Evolutionary conservation across 176 grass and related monocot genomes (phyloP).

Genomic region (Cenchrus purpureus): DNA sequence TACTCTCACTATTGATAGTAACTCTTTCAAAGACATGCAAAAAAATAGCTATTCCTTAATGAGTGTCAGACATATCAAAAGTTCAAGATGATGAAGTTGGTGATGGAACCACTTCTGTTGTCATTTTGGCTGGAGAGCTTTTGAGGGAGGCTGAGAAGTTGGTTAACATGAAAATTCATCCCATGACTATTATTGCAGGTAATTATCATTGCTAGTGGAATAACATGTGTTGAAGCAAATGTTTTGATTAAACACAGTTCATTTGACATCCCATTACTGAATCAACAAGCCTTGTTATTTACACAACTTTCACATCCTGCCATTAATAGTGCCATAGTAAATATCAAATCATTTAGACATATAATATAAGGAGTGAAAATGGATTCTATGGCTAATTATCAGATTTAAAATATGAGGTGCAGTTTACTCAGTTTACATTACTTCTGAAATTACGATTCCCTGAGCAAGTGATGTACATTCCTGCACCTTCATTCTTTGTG

Average conservation of each 20-base stretch:
- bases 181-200: slow-evolving; percentile 99
- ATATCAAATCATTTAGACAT: neutral
- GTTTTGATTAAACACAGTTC: neutral
- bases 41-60: slow-evolving; percentile 47
- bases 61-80: slow-evolving; percentile 88
- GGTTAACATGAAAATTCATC: slow-evolving; percentile 89
- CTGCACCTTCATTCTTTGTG: neutral
- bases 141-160: slow-evolving; percentile 90
- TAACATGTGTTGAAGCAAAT: neutral
- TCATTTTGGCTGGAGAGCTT: slow-evolving; percentile 95
- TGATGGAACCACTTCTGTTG: slow-evolving; percentile 95
- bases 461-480: neutral
- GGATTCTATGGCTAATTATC: neutral
- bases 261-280: neutral
- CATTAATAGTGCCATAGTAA: neutral
- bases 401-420: neutral
- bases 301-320: neutral
- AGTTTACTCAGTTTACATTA: neutral
- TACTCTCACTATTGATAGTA: too few species aligned
- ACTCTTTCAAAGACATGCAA: neutral
- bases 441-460: neutral
- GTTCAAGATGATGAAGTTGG: slow-evolving; percentile 99
- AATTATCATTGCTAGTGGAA: neutral
- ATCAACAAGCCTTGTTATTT: neutral
- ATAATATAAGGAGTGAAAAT: neutral